phyloP scores from a whole-genome alignment of 768 basidiomycete genomes.

The Termitomyces sp. region DNA sequence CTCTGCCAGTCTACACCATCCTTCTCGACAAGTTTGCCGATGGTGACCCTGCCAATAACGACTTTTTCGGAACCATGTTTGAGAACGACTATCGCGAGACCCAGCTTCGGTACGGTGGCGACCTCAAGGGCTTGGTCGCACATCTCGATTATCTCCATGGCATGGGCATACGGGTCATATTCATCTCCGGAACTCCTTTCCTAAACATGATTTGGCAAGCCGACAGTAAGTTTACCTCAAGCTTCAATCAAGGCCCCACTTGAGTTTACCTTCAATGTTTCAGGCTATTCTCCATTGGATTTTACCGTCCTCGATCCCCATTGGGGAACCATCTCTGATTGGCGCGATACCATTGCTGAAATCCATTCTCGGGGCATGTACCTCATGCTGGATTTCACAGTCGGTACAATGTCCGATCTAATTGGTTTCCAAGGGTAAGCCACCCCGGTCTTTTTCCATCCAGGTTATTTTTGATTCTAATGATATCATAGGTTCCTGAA shows the following conservation, averaged over 20 bases:
- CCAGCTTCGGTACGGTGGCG: slow-evolving; percentile 86
- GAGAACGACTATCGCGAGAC: slow-evolving; percentile 89
- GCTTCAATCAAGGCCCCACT: neutral
- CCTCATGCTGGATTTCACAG: slow-evolving; percentile 90
- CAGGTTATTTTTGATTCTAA: neutral
- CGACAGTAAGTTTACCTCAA: slow-evolving; percentile 63
- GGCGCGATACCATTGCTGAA: slow-evolving; percentile 69
- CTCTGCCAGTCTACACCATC: slow-evolving; percentile 73
- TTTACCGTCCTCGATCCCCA: slow-evolving; percentile 90
- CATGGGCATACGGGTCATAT: slow-evolving; percentile 83
- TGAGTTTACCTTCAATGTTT: slow-evolving; percentile 7
- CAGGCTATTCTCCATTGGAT: slow-evolving; percentile 92
- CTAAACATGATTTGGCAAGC: slow-evolving; percentile 97
- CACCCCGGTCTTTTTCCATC: neutral
- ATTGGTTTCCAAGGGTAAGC: slow-evolving; percentile 80
- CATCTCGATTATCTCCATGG: slow-evolving; percentile 86
- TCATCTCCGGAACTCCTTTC: slow-evolving; percentile 91
- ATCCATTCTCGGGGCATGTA: slow-evolving; percentile 87
- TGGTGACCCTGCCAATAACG: slow-evolving; percentile 89
- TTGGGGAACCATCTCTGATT: slow-evolving; percentile 82
- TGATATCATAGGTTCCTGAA: slow-evolving; percentile 61
- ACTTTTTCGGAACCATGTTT: slow-evolving; percentile 75
- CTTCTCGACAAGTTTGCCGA: slow-evolving; percentile 94
- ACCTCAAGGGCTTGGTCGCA: slow-evolving; percentile 71
- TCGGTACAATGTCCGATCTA: slow-evolving; percentile 88